Evolutionary conservation across 106 monocot species (phyloP).

Genomic region (Acanthochlamys bracteata): DNA sequence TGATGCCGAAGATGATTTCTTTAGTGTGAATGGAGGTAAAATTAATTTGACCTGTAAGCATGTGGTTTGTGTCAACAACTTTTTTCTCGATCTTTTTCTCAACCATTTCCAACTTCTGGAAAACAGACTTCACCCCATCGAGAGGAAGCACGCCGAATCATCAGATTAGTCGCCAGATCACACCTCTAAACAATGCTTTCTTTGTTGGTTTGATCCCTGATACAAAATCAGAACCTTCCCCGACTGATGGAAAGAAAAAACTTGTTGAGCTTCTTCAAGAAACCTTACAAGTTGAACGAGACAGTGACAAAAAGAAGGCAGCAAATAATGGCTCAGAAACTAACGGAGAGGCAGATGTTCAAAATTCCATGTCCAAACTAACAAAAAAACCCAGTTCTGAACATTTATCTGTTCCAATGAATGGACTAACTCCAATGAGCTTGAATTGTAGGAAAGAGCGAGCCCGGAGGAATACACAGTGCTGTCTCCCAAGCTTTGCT

Average conservation of each 20-base stretch:
- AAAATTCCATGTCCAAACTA: slow-evolving; percentile 5
- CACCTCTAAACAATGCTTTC: slow-evolving; percentile 15
- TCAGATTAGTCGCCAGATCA: slow-evolving; percentile 13
- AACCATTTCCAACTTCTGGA: background rate
- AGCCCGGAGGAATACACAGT: slow-evolving; percentile 20
- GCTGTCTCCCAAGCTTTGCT: slow-evolving; percentile 52
- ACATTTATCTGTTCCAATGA: slow-evolving; percentile 15
- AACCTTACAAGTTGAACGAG: slow-evolving; percentile 5
- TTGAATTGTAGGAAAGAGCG: slow-evolving; percentile 27
- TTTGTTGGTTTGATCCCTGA: slow-evolving; percentile 15
- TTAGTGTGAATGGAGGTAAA: slow-evolving; percentile 88
- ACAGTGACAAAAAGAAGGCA: background rate
- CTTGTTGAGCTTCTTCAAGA: slow-evolving; percentile 41
- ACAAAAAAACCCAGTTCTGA: slow-evolving; percentile 13
- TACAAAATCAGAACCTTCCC: slow-evolving; percentile 32
- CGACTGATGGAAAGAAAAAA: slow-evolving; percentile 43
- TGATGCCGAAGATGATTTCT: slow-evolving; percentile 87
- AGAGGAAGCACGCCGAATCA: slow-evolving; percentile 48
- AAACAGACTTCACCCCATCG: slow-evolving; percentile 74
- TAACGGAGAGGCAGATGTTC: background rate
- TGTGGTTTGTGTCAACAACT: background rate
- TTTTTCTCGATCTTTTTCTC: background rate
- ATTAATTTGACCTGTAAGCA: background rate
- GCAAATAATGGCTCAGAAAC: background rate
- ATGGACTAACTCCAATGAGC: slow-evolving; percentile 15